Evolutionary conservation across 2,329 filamentous ascomycete genomes (phyloP), one percentile per base, ranked within the genome.

Genomic region (Cladosporium sp.): DNA sequence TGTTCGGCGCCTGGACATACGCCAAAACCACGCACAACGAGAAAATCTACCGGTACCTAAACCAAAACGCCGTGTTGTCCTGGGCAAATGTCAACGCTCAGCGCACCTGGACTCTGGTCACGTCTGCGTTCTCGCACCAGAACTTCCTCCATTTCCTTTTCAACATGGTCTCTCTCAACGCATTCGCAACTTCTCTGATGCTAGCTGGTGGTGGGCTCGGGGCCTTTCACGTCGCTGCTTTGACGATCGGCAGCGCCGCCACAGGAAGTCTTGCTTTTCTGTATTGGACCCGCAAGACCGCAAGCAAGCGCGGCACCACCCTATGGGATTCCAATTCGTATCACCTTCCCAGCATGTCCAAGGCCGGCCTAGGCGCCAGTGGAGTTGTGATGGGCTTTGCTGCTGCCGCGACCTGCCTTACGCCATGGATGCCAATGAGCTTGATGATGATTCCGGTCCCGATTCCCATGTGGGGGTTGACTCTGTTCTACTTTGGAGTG

Each of bases 131-230:
- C 54, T 67, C 67, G 1, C 73, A 76, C 43, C 18, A 55, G 2
- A 47, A 60, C 4, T 12, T 62, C 1, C 13, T 50, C 1, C 73
- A 76, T 54, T 57, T 74, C 38, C 48, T 57, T 7, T 63, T 66
- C 55, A 76, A 75, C 57, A 69, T 74, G 67, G 15, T 73, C 9
- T 57, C 65, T 1, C 59, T 73, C 27, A 62, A 67, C 43, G 64
- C 62, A 11, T 63, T 75, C 19, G 69, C 64, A n/a, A 40, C 7
- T 49, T 75, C 3, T 62, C 60, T 6, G 18, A 30, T 2, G 53
- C 62, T 1, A n/a, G 66, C 67, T 3, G 55, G 60, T 3, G 36
- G 25, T 33, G 3, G 39, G 30, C 55, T 73, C 13, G 52, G 49
- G 6, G 43, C 53, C 1, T n/a, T 40, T 8, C 57, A 62, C 38